These are phyloP conservation scores for Schwanniomyces vanrijiae DNA, from an alignment of 805 yeast genomes.

Conservation along the genomic window DNA sequence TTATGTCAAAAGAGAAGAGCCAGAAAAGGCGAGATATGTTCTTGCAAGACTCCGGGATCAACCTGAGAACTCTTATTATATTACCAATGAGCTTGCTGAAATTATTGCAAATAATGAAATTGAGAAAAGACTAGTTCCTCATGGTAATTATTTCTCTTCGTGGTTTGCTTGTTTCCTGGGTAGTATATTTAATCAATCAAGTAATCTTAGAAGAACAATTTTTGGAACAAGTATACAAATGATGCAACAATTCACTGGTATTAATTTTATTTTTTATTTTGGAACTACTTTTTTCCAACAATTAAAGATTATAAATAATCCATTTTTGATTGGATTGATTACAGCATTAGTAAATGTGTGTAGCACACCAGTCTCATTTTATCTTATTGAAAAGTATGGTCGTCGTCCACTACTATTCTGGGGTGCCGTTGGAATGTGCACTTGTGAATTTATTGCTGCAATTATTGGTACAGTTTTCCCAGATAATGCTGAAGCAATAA, in stretches of 20 bases:
- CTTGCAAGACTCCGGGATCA: slow-evolving; percentile 24
- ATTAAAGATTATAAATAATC: slow-evolving; percentile 45
- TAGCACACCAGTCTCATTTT: slow-evolving; percentile 34
- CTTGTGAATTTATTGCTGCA: slow-evolving; percentile 52
- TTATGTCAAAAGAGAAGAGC: slow-evolving; percentile 29
- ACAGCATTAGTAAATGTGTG: slow-evolving; percentile 7
- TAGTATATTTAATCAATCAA: slow-evolving; percentile 30
- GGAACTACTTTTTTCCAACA: slow-evolving; percentile 78
- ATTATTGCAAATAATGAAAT: slow-evolving; percentile 18
- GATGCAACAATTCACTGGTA: slow-evolving; percentile 87
- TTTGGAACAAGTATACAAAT: slow-evolving; percentile 69
- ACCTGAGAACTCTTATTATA: slow-evolving; percentile 18
- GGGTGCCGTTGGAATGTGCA: slow-evolving; percentile 65
- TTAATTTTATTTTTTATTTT: slow-evolving; percentile 86
- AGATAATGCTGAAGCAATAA: slow-evolving; percentile 28
- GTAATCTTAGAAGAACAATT: slow-evolving; percentile 47
- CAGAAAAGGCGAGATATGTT: slow-evolving; percentile 26
- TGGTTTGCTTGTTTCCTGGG: slow-evolving; percentile 26
- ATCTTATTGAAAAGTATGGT: slow-evolving; percentile 51
- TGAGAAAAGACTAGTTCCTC: slow-evolving; percentile 19
- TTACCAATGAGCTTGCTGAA: slow-evolving; percentile 19
- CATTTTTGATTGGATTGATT: slow-evolving; percentile 36
- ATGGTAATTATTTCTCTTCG: slow-evolving; percentile 11
- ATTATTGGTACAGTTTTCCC: slow-evolving; percentile 43
- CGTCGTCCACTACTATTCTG: slow-evolving; percentile 59